Evolutionary conservation across 2,329 filamentous ascomycete species (phyloP), one percentile per base, ranked within the genome.

Genomic region (Aspergillus proliferans): DNA sequence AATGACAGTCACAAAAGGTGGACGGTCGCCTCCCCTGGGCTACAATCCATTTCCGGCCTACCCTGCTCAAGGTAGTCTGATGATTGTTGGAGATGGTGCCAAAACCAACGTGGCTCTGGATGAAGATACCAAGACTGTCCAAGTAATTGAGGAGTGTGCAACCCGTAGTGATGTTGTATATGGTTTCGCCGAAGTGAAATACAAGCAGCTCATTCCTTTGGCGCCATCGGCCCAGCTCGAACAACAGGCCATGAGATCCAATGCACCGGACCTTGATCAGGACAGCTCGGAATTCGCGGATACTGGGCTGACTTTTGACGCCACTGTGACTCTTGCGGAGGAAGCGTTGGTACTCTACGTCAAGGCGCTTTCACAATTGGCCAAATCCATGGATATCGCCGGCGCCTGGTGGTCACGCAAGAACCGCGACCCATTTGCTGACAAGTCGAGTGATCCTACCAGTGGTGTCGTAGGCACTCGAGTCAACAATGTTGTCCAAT

Each of bases 181-280:
- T 66, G 91, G 92, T 3, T 97, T 98, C 69, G 93, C 93, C 5
- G 92, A 98, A 71, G 92, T 98, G 64, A 98, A 98, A 70, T 96
- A 94, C 71, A 93, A 94, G 69, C 93, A 98, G 69, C 79, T 98
- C n/a, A 82, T 96, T 45, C 93, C 93, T 3, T 74, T 93, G 41
- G 84, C 88, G 1, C 93, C 92, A 1, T 92, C 87, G 3, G 65
- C 66, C 19, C 69, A 71, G 28, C 58, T 64, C 5, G 69, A 73
- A 10, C 26, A 30, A 38, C 51, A 55, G 3, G 47, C 63, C 6
- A 58, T 58, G 8, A 64, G 61, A 44, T 54, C 55, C 39, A 62
- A 42, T 58, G 57, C 46, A 49, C 69, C 43, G 53, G 60, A 34
- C 47, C 67, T 51, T 38, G 67, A 50, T 48, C 56, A 52, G 26